phyloP scores from a whole-genome alignment of 2,329 filamentous ascomycete species.

The Fusarium algeriense region DNA sequence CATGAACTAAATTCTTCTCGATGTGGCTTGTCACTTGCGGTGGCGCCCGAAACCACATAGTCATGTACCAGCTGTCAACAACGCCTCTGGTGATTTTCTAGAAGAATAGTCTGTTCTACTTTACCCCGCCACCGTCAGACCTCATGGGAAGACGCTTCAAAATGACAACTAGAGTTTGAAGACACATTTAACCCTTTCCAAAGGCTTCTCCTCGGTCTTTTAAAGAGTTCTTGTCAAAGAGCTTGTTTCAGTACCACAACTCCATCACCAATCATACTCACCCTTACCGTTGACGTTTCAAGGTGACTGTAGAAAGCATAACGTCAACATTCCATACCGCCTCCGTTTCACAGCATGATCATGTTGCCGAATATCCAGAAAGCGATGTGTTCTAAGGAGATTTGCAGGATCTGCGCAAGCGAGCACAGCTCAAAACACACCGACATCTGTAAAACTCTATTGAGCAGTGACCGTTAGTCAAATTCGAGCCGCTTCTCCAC shows the following conservation, averaged over 20 bases:
- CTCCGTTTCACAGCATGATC: background rate
- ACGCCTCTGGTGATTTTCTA: background rate
- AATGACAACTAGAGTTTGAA: background rate
- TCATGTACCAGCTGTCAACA: background rate
- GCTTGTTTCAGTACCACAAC: background rate
- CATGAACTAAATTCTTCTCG: background rate
- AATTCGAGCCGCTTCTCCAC: background rate
- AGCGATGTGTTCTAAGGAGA: background rate
- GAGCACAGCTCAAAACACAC: background rate
- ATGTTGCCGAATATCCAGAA: background rate
- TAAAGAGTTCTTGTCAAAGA: background rate
- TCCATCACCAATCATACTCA: background rate
- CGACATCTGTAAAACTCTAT: slow-evolving; percentile 4
- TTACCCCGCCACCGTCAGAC: background rate
- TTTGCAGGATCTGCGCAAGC: background rate
- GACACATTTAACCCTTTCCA: background rate
- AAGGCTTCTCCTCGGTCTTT: background rate
- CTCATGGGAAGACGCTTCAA: background rate
- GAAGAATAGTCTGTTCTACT: too few species aligned
- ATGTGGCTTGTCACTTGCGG: background rate
- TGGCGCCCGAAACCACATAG: background rate
- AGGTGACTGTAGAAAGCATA: background rate
- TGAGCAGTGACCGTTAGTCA: background rate
- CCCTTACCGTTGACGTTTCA: slow-evolving; percentile 13
- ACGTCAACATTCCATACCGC: background rate